These are phyloP conservation scores for Pulchroboletus neoregius DNA, from an alignment of 1,284 basidiomycete species.

Conservation along the genomic window DNA sequence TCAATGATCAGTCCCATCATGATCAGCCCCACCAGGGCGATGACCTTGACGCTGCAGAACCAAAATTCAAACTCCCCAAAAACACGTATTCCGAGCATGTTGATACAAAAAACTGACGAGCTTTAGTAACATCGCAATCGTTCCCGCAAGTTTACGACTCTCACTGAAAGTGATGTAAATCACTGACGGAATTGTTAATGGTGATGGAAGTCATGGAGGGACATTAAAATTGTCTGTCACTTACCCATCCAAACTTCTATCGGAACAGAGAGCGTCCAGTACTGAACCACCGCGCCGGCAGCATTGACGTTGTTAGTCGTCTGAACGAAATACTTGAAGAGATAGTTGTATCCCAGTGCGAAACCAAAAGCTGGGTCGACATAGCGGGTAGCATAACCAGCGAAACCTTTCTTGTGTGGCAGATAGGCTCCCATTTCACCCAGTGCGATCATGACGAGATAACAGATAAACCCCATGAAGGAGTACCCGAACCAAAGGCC, in stretches of 20 bases:
- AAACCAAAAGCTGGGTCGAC: conserved; percentile 50
- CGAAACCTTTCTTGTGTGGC: conserved; percentile 41
- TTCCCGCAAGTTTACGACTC: conserved; percentile 1
- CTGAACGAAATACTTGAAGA: conserved; percentile 12
- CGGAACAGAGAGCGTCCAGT: conserved; percentile 13
- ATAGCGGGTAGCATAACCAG: conserved; percentile 43
- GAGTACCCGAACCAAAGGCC: conserved; percentile 25
- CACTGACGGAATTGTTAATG: conserved; percentile 4
- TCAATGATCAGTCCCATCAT: conserved; percentile 33
- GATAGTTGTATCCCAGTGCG: conserved; percentile 40
- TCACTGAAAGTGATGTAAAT: conserved; percentile 16
- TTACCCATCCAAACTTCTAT: conserved; percentile 12
- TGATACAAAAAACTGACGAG: conserved; percentile 32
- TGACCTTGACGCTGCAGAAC: conserved; percentile 37
- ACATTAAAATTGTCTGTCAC: neutral
- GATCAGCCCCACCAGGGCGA: conserved; percentile 36
- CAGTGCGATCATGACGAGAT: conserved; percentile 36
- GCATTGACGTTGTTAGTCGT: conserved; percentile 12
- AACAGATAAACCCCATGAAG: conserved; percentile 25
- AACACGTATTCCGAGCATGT: conserved; percentile 28
- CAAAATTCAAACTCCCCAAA: conserved; percentile 39
- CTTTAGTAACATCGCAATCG: neutral
- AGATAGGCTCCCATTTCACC: conserved; percentile 40
- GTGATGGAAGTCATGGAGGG: neutral
- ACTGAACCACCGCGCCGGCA: conserved; percentile 7